Evolutionary conservation across 2,329 filamentous ascomycete species (phyloP), one percentile per base, ranked within the genome.

Genomic region (Colletotrichum lentis): DNA sequence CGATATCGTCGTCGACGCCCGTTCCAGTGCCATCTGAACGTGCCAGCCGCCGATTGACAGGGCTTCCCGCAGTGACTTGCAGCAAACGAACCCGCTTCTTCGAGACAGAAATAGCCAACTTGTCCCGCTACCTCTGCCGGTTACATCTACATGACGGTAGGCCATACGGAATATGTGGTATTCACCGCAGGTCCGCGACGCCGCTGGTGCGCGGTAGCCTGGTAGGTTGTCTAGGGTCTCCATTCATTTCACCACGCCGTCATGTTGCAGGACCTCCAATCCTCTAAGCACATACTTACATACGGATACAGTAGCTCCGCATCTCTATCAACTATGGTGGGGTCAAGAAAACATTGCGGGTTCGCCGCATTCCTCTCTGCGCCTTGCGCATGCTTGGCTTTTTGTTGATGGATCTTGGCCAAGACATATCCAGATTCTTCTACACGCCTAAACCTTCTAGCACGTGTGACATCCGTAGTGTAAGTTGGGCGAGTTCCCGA

Each of bases 301-400:
- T n/a, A n/a, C n/a, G n/a, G n/a, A n/a, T n/a, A n/a, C n/a, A n/a
- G n/a, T n/a, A 22, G 11, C 56, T 46, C 31, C 20, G 22, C 0
- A 10, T 39, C 7, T 22, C 43, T 37, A 35, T 44, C 50, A 50
- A 54, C 41, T 16, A 4, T 22, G 39, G 47, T 8, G 60, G 47
- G 53, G 46, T 53, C 27, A 22, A 12, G 39, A 35, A 47, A 55
- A 41, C 54, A 58, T 54, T 55, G 41, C 54, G 41, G 41, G 43
- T 31, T 64, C 27, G 31, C 1, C n/a, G 12, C 54, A 53, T 14
- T 50, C n/a, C 22, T 53, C 5, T 20, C 8, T 7, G 41, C 47
- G 11, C 24, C 43, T 53, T 60, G 49, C 27, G 49, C 31, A 60
- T 55, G 27, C 52, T 57, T 57, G 52, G 52, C 31, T 49, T 20